phyloP scores from a whole-genome alignment of 345 rosid species.

The Diplotaxis tenuifolia region DNA sequence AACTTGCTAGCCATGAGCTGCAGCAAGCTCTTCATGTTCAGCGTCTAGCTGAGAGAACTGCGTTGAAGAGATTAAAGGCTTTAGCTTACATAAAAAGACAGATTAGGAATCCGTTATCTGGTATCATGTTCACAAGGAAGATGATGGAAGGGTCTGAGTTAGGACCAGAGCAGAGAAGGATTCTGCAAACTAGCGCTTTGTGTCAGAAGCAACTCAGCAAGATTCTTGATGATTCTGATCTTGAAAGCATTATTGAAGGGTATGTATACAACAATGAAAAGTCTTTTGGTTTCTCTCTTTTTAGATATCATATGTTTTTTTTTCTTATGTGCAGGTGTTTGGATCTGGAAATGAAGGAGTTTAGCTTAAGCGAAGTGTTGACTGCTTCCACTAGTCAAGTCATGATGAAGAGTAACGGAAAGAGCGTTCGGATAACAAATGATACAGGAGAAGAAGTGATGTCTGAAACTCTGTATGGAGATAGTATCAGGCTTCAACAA shows the following conservation, averaged over 20 bases:
- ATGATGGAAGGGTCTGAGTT: slow-evolving; percentile 75
- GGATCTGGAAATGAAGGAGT: slow-evolving; percentile 82
- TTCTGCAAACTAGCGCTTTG: slow-evolving; percentile 69
- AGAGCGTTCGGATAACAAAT: slow-evolving; percentile 54
- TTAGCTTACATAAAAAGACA: slow-evolving; percentile 82
- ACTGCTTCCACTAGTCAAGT: slow-evolving; percentile 71
- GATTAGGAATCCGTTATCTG: slow-evolving; percentile 73
- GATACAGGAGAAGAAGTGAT: slow-evolving; percentile 52
- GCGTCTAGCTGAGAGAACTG: slow-evolving; percentile 75
- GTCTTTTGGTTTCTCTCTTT: neutral
- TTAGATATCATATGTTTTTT: neutral
- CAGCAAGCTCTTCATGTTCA: slow-evolving; percentile 91
- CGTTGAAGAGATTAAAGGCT: slow-evolving; percentile 67
- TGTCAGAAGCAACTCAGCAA: slow-evolving; percentile 83
- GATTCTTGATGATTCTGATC: slow-evolving; percentile 82
- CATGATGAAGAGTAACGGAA: slow-evolving; percentile 59
- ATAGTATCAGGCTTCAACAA: slow-evolving; percentile 82
- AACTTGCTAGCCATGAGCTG: slow-evolving; percentile 88
- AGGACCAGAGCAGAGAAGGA: slow-evolving; percentile 65
- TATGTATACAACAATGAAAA: slow-evolving; percentile 38
- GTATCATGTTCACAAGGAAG: slow-evolving; percentile 66
- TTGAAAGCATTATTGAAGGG: slow-evolving; percentile 84
- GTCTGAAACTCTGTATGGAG: slow-evolving; percentile 66
- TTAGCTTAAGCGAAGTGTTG: slow-evolving; percentile 53
- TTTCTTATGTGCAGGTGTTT: slow-evolving; percentile 45